A percentile compares a stretch with the other conserved stretches of the same genome.
phyloP scores from a whole-genome alignment of 495 filamentous ascomycete species.

The Chaetomium tenue region DNA sequence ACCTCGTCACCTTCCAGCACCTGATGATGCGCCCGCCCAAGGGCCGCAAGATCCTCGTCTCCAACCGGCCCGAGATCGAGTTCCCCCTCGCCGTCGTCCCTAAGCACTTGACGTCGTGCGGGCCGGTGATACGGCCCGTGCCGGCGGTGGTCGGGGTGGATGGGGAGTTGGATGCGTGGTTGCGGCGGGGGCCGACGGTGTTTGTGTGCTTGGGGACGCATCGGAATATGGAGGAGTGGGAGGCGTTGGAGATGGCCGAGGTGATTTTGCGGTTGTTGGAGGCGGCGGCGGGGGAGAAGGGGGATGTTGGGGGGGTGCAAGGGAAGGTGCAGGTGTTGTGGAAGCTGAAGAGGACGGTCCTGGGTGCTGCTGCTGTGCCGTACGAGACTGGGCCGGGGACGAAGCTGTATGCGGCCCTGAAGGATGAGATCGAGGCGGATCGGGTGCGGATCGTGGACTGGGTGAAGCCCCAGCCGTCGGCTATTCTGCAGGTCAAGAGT shows the following conservation, averaged over 20 bases:
- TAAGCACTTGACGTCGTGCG: slow-evolving; percentile 45
- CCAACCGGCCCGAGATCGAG: slow-evolving; percentile 32
- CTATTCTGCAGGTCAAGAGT: slow-evolving; percentile 35
- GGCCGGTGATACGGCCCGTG: slow-evolving; percentile 46
- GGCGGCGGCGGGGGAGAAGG: neutral
- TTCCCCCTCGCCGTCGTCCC: slow-evolving; percentile 33
- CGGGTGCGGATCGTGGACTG: slow-evolving; percentile 37
- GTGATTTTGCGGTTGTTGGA: slow-evolving; percentile 34
- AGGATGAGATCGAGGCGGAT: slow-evolving; percentile 17
- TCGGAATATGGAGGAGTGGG: neutral
- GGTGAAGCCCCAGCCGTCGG: slow-evolving; percentile 37
- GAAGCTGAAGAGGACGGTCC: slow-evolving; percentile 33
- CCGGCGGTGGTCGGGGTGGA: slow-evolving; percentile 32
- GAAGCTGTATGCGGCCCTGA: slow-evolving; percentile 11
- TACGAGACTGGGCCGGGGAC: slow-evolving; percentile 17
- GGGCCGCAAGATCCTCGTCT: slow-evolving; percentile 27
- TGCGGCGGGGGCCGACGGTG: slow-evolving; percentile 35
- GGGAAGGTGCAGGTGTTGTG: slow-evolving; percentile 42
- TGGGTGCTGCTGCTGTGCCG: neutral
- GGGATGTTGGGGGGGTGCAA: neutral
- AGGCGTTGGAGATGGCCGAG: slow-evolving; percentile 32
- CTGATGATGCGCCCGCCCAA: neutral
- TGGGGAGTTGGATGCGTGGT: slow-evolving; percentile 38
- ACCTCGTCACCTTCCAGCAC: neutral
- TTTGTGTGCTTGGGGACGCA: slow-evolving; percentile 41